These are phyloP conservation scores for Singerocomus inundabilis DNA, from an alignment of 1,284 basidiomycete species.

Conservation along the genomic window DNA sequence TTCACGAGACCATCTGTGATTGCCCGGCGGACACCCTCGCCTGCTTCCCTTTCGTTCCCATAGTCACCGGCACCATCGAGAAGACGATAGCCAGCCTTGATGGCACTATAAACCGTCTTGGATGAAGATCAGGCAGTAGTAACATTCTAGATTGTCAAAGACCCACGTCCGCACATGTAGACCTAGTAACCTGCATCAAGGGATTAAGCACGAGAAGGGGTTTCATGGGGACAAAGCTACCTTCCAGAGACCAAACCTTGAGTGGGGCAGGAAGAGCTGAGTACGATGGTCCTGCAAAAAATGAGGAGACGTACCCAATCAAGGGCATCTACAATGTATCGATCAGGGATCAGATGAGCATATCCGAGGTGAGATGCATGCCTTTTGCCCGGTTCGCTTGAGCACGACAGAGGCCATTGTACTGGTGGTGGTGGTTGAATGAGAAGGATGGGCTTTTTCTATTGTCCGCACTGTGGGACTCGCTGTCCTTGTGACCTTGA, in stretches of 20 bases:
- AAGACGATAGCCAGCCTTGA: slow-evolving; percentile 77
- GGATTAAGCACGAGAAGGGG: slow-evolving; percentile 2
- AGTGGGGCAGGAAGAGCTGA: neutral
- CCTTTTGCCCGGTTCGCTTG: slow-evolving; percentile 62
- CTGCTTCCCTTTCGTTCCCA: slow-evolving; percentile 87
- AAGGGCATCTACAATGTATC: slow-evolving; percentile 27
- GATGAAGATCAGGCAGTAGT: slow-evolving; percentile 5
- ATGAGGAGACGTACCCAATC: slow-evolving; percentile 28
- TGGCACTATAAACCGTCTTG: slow-evolving; percentile 66
- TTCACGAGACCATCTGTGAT: slow-evolving; percentile 73
- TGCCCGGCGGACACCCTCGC: slow-evolving; percentile 68
- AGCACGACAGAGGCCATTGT: slow-evolving; percentile 52
- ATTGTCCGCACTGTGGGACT: slow-evolving; percentile 4
- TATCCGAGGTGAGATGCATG: slow-evolving; percentile 1
- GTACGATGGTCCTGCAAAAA: neutral
- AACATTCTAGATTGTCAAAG: neutral
- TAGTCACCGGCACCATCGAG: slow-evolving; percentile 83
- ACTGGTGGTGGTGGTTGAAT: neutral
- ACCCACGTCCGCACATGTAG: slow-evolving; percentile 58
- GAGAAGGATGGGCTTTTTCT: neutral
- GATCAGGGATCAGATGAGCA: neutral
- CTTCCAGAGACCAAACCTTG: slow-evolving; percentile 73
- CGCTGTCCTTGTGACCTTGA: slow-evolving; percentile 11
- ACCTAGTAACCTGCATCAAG: slow-evolving; percentile 51
- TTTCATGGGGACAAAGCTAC: slow-evolving; percentile 29